Evolutionary conservation across 495 filamentous ascomycete genomes (phyloP).

Genomic region (Penicillium taxi): DNA sequence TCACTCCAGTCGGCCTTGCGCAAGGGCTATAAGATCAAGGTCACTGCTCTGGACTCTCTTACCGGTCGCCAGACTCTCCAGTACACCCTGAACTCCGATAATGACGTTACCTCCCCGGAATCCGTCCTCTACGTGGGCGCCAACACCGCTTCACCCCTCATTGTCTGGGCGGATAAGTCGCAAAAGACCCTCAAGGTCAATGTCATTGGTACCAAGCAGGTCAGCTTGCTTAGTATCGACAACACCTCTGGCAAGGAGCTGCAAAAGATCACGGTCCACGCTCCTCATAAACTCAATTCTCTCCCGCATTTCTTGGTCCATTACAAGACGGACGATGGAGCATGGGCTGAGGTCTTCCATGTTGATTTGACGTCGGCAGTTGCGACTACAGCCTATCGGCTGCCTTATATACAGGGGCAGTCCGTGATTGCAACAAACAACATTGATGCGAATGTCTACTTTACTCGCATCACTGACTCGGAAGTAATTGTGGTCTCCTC

Average conservation of each 20-base stretch:
- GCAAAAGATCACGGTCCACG: conserved; percentile 61
- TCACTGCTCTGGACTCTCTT: conserved; percentile 60
- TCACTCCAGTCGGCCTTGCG: conserved; percentile 60
- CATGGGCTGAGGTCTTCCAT: conserved; percentile 82
- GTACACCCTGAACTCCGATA: conserved; percentile 60
- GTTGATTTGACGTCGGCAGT: conserved; percentile 58
- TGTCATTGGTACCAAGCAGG: conserved; percentile 65
- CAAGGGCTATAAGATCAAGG: conserved; percentile 63
- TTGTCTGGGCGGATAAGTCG: conserved; percentile 71
- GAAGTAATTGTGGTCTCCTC: conserved; percentile 71
- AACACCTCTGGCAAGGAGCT: conserved; percentile 51
- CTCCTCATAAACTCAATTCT: conserved; percentile 59
- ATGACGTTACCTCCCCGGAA: conserved; percentile 56
- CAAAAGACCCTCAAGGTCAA: conserved; percentile 67
- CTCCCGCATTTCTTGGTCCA: conserved; percentile 79
- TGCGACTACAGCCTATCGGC: conserved; percentile 63
- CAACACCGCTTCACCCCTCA: conserved; percentile 73
- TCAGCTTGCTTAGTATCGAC: conserved; percentile 42
- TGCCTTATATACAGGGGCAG: conserved; percentile 58
- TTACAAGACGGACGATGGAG: conserved; percentile 58
- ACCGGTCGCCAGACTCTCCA: conserved; percentile 62
- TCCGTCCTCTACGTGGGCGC: conserved; percentile 73
- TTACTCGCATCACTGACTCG: conserved; percentile 66
- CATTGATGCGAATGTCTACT: conserved; percentile 74
- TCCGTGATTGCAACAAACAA: conserved; percentile 76